Percentiles rank a stretch among this genome's conserved stretches.
phyloP scores from a whole-genome alignment of 2,329 filamentous ascomycete genomes.

The Claviceps quebecensis region DNA sequence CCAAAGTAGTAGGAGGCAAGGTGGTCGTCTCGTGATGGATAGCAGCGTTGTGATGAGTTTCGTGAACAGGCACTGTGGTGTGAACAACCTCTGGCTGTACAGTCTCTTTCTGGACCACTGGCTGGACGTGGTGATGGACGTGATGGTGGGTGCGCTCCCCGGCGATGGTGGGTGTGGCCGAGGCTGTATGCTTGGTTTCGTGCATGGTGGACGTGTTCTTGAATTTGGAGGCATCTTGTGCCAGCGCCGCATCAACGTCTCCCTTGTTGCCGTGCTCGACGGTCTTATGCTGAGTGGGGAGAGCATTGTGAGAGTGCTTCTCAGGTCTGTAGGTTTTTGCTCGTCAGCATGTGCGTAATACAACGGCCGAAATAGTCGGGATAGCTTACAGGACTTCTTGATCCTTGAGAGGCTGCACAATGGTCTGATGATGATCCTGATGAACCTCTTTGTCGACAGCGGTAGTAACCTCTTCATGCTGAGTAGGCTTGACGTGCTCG shows the following conservation, averaged over 20 bases:
- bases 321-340: conserved; percentile 32
- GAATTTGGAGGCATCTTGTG: conserved; percentile 31
- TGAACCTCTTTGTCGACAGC: conserved; percentile 56
- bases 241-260: conserved; percentile 31
- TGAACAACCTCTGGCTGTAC: conserved; percentile 55
- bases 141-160: conserved; percentile 26
- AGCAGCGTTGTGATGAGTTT: conserved; percentile 53
- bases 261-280: conserved; percentile 45
- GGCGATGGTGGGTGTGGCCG: conserved; percentile 12
- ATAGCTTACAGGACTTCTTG: conserved; percentile 28
- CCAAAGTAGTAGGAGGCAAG: conserved; percentile 49
- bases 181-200: conserved; percentile 14
- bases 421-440: conserved; percentile 59
- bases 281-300: conserved; percentile 44
- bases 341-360: not conserved
- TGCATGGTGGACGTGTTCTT: conserved; percentile 16
- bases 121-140: conserved; percentile 56
- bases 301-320: conserved; percentile 45
- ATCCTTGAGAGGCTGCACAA: conserved; percentile 44
- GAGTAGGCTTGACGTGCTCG: conserved; percentile 44
- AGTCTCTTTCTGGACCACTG: conserved; percentile 55
- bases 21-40: conserved; percentile 52
- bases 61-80: conserved; percentile 58
- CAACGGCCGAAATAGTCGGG: no score
- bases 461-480: conserved; percentile 46